Base-by-base conservation (phyloP, 495 filamentous ascomycete genomes). In the Opeltia flavorubescens region DNA sequence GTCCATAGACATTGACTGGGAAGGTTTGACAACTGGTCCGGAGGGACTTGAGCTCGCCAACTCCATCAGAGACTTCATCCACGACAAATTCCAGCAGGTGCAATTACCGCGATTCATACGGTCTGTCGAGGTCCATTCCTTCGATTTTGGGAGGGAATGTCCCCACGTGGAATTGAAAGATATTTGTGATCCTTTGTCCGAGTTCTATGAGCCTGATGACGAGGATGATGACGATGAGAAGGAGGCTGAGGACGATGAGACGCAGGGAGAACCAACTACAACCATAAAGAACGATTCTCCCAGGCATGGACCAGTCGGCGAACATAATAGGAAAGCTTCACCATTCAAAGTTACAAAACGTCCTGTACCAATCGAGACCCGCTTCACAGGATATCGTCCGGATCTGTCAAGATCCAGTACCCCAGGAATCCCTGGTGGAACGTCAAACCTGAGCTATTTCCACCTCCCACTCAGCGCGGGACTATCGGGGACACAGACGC, bases 1-100 rank as follows among this genome's bases (percentile, higher is more conserved):
- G 91, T 96, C 91, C 50, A 88, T 99, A 66, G 86, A 95, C 55
- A 80, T 99, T 57, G 83, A 94, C 68, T 99, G 91, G 91, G 78
- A 83, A 54, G 81, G 82, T 42, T 74, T 95, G 58, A 95, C 89
- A n/a, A 76, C 78, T 31, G 91, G 89, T 13, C 76, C 84, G 23
- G 88, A 94, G 59, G 88, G 93, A 15, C 67, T 77, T 49, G 82
- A 76, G 25, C 78, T 95, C 44, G 87, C 91, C 6, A 79, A 85
- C 53, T 69, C 69, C 43, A 91, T 99, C 60, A 85, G 89, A 48
- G 82, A 82, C 58, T 96, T 96, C 64, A 83, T 99, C 55, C 86
- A 99, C 65, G 78, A 83, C 56, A 89, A 84, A 58, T 99, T 99
- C 65, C 91, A 99, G 64, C 73, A 84, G 40, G 79, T 95, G 34